Conservation (phyloP, 2,329 filamentous ascomycete species). For the Eurotiales sp. region DNA sequence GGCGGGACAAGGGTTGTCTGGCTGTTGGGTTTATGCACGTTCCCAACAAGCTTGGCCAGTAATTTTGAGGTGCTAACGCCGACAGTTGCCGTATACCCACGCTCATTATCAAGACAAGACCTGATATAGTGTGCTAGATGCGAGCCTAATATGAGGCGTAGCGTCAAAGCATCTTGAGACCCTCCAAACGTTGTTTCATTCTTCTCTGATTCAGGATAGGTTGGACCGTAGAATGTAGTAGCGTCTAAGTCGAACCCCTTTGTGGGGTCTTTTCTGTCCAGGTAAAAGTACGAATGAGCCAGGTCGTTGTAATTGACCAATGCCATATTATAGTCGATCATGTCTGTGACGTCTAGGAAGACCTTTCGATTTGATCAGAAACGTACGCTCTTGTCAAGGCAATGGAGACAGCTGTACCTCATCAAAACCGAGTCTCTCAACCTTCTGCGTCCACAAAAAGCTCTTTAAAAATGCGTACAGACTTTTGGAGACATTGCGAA, state of each 20-base stretch:
- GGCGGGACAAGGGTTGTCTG: constrained; percentile 80
- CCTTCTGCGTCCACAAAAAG: constrained; percentile 72
- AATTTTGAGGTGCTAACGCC: constrained; percentile 86
- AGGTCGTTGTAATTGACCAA: constrained; percentile 66
- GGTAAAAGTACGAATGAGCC: constrained; percentile 70
- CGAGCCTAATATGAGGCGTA: constrained; percentile 71
- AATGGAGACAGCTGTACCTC: constrained; percentile 57
- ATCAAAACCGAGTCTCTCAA: constrained; percentile 84
- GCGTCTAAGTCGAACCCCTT: constrained; percentile 78
- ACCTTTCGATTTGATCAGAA: constrained; percentile 37
- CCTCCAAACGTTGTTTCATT: not conserved
- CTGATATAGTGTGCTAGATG: constrained; percentile 76
- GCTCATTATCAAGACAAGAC: constrained; percentile 65
- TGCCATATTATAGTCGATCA: constrained; percentile 74
- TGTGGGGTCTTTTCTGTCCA: constrained; percentile 69
- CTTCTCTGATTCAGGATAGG: constrained; percentile 43
- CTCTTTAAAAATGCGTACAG: constrained; percentile 69
- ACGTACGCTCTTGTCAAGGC: not conserved
- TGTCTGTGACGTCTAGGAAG: constrained; percentile 78
- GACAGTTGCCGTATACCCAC: constrained; percentile 82
- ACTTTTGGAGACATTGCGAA: constrained; percentile 79
- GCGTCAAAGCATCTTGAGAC: constrained; percentile 33
- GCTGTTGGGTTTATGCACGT: constrained; percentile 76
- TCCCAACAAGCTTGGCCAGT: constrained; percentile 79
- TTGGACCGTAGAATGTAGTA: constrained; percentile 61